Base-by-base conservation (phyloP, 306 rosid species). In the Prosopis cineraria region DNA sequence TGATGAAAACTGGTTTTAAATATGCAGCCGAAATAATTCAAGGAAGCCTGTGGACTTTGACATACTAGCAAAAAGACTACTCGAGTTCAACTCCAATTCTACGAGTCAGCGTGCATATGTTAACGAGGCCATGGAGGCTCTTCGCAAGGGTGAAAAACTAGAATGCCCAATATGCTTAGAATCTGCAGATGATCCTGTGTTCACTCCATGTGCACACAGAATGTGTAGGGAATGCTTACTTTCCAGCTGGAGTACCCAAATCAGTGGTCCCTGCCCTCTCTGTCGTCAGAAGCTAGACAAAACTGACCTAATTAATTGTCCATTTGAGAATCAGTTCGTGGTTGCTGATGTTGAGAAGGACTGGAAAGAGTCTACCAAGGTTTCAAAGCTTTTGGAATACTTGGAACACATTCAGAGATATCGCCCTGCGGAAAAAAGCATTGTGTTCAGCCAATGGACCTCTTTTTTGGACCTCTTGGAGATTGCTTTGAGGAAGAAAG, bases 101-200 rank as follows among this genome's bases (percentile, higher is more conserved):
- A 33, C 84, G 56, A 66, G 81, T 2, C 79, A 68, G 75, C 77
- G 60, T 79, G 91, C 90, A 34, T 91, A 86, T 68, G 68, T 91
- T 19, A 91, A 85, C 47, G 91, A 87, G 80, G 98, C 88, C 70
- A 87, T 91, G 17, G 94, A 87, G 20, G 69, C 72, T 47, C 84
- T 94, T 68, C 87, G 85, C 65, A 81, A 70, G 33, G 94, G 93
- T 41, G 92, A 90, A 78, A 83, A 47, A 37, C 77, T 68, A 2
- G 94, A 94, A 78, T 90, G 98, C 72, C 87, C 97, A 45, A 87
- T 94, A 77, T 90, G 98, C 67, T 43, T 94, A 93, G 98, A 94
- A 81, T 88, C 87, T 29, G 96, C 96, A 10, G 98, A 94, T 64
- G 98, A 94, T 78, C 90, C 98, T 73, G 90, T 93, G 34, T 90